Evolutionary conservation across 1,284 basidiomycete species (phyloP).

Genomic region (Xerocomus nothofagi): DNA sequence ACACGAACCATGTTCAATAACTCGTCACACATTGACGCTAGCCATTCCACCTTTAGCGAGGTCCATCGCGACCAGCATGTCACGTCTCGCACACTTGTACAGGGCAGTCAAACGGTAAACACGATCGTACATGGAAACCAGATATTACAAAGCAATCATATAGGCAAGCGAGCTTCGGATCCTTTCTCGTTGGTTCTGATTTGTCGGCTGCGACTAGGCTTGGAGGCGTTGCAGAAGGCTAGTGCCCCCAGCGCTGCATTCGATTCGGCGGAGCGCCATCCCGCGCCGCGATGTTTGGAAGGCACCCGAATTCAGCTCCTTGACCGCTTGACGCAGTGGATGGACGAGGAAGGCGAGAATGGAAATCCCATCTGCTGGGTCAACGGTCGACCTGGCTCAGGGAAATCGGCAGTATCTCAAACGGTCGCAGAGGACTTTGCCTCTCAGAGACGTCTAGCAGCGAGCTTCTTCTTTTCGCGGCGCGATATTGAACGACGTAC

Average conservation of each 20-base stretch:
- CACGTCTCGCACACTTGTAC: slow-evolving; percentile 1
- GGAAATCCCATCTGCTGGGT: slow-evolving; percentile 11
- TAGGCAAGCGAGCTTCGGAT: not conserved
- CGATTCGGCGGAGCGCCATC: slow-evolving; percentile 13
- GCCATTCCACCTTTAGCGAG: slow-evolving; percentile 21
- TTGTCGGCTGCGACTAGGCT: not conserved
- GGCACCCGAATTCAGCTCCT: slow-evolving; percentile 18
- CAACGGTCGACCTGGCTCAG: slow-evolving; percentile 17
- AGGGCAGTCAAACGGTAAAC: slow-evolving; percentile 15
- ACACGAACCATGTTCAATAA: slow-evolving; percentile 19
- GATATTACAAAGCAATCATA: slow-evolving; percentile 9
- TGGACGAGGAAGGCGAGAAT: not conserved
- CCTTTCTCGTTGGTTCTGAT: not conserved
- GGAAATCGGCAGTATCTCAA: slow-evolving; percentile 19
- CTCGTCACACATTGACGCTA: slow-evolving; percentile 15
- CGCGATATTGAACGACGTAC: slow-evolving; percentile 15
- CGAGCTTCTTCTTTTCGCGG: slow-evolving; percentile 23
- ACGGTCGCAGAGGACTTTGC: slow-evolving; percentile 11
- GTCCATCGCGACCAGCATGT: slow-evolving; percentile 17
- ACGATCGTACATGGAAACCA: slow-evolving; percentile 18
- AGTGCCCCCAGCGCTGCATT: slow-evolving; percentile 8
- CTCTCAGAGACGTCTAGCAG: slow-evolving; percentile 13
- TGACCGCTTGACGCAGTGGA: slow-evolving; percentile 4
- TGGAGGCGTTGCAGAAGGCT: slow-evolving; percentile 13
- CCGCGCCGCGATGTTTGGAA: slow-evolving; percentile 10